phyloP scores from a whole-genome alignment of 768 basidiomycete genomes.

The Kwoniella bestiolae region DNA sequence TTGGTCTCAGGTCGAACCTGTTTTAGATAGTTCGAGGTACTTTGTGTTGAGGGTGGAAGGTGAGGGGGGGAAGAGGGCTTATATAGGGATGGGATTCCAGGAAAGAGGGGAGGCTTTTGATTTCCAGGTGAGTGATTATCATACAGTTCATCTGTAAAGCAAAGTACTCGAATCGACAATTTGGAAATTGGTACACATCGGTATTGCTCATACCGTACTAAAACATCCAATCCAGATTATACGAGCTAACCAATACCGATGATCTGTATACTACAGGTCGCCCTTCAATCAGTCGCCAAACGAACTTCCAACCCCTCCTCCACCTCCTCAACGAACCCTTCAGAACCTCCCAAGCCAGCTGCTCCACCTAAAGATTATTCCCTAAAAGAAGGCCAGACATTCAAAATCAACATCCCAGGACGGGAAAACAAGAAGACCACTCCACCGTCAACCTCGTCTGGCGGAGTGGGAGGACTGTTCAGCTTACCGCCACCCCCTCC shows the following conservation, averaged over 20 bases:
- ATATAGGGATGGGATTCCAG: conserved; percentile 90
- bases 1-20: conserved; percentile 88
- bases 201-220: too few species aligned
- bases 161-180: too few species aligned
- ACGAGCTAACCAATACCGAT: conserved; percentile 62
- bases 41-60: conserved; percentile 93
- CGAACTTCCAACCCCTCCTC: conserved; percentile 61
- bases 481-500: conserved; percentile 51
- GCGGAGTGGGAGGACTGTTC: conserved; percentile 36
- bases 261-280: conserved; percentile 64
- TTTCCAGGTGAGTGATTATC: conserved; percentile 69
- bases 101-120: conserved; percentile 87
- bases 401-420: conserved; percentile 86
- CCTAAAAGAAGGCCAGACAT: conserved; percentile 92
- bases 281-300: conserved; percentile 59
- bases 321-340: conserved; percentile 48
- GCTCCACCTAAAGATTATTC: conserved; percentile 93
- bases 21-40: conserved; percentile 91
- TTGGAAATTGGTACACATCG: too few species aligned
- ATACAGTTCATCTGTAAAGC: background rate
- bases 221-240: too few species aligned
- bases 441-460: conserved; percentile 8
- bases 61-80: conserved; percentile 75
- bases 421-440: conserved; percentile 38
- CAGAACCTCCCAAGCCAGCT: conserved; percentile 71